Base-by-base conservation (phyloP, 345 rosid genomes). In the Linum lewisii region DNA sequence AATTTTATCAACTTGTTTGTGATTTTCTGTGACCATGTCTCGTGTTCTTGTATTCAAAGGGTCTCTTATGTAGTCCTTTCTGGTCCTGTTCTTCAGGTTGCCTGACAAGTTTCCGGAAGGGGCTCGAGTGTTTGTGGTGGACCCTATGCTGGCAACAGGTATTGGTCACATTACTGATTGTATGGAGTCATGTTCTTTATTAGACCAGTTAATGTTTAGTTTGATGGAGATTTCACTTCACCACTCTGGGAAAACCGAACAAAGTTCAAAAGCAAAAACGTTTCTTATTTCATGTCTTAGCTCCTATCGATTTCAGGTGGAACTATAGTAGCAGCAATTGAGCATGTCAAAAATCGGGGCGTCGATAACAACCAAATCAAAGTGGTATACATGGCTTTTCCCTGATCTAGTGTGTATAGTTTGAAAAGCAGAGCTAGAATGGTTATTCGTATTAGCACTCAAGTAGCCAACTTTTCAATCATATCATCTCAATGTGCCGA, bases 121-220 rank as follows among this genome's bases (percentile, higher is more conserved):
- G 9, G 75, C 89, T 23, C 79, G 78, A 65, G 86, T 93, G 1
- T 82, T 88, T 79, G 83, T 93, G 63, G 91, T 86, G 24, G 97
- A 93, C 70, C 97, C 97, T 44, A 79, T 88, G 86, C 69, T 86
- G 62, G 97, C 94, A 70, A 88, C 97, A 67, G 95, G 99, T 92
- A 61, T n/a, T 53, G 18, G 63, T 57, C 14, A 37, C 37, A 34
- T 29, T n/a, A 8, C 21, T 51, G 18, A 20, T 58, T 37, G 22
- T 60, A 4, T 50, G 37, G 9, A 29, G 34, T 29, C 34, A 4
- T 29, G 34, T 29, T 5, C 34, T 29, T 26, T 26, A 26, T 26
- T 24, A 55, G 23, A 50, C 47, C 14, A 42, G 24, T 2, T 32
- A 7, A 51, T 24, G 29, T 62, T 21, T 62, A n/a, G n/a, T n/a